Percentiles rank a stretch among this genome's conserved stretches.
These are phyloP conservation scores for Clavispora asparagi DNA, from an alignment of 805 yeast species.

Conservation along the genomic window DNA sequence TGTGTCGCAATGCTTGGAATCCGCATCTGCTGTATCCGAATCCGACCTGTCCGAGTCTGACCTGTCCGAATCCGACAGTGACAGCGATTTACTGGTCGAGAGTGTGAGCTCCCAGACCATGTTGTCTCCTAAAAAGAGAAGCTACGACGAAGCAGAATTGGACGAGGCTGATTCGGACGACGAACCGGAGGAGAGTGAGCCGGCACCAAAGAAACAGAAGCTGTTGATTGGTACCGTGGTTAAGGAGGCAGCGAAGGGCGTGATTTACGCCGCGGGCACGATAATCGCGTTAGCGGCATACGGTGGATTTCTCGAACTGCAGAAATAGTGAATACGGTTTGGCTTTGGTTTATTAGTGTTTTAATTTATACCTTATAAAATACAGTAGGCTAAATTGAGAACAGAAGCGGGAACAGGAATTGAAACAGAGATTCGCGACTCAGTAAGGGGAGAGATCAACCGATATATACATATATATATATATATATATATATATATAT, in stretches of 20 bases:
- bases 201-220: conserved; percentile 12
- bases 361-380: not conserved
- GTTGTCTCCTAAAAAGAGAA: conserved; percentile 3
- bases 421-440: no score
- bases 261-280: conserved; percentile 27
- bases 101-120: not conserved
- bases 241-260: conserved; percentile 30
- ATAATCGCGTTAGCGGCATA: conserved; percentile 32
- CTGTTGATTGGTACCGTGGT: conserved; percentile 12
- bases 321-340: not conserved
- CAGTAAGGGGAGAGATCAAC: no score
- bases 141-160: conserved; percentile 4
- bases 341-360: not conserved
- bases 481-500: no score
- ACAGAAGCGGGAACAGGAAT: no score
- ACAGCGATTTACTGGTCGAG: not conserved
- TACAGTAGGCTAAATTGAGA: not conserved
- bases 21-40: not conserved
- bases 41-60: not conserved
- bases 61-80: not conserved
- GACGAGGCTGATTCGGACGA: not conserved
- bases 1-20: not conserved
- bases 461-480: no score
- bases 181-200: conserved; percentile 7
- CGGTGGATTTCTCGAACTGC: conserved; percentile 20